phyloP scores from a whole-genome alignment of 768 basidiomycete species.

The Termitomyces eurrhizus region DNA sequence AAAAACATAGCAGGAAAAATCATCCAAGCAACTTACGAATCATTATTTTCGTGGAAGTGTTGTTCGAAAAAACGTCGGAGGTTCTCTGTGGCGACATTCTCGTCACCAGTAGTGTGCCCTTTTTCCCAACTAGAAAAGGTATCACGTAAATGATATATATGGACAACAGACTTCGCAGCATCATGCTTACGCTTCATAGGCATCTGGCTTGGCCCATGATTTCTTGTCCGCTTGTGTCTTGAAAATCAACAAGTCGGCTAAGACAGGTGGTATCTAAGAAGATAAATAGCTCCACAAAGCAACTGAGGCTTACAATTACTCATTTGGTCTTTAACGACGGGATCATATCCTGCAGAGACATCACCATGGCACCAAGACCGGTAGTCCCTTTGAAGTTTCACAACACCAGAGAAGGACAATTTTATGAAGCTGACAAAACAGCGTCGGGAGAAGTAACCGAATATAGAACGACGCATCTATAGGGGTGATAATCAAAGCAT shows the following conservation, averaged over 20 bases:
- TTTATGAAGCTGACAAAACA: slow-evolving; percentile 74
- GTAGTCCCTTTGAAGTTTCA: slow-evolving; percentile 64
- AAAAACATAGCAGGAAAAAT: not conserved
- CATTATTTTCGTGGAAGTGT: slow-evolving; percentile 73
- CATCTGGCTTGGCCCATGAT: slow-evolving; percentile 57
- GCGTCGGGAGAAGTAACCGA: slow-evolving; percentile 78
- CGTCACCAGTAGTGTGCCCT: slow-evolving; percentile 62
- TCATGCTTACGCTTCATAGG: slow-evolving; percentile 53
- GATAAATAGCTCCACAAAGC: not conserved
- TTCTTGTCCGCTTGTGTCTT: slow-evolving; percentile 65
- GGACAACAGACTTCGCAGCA: not conserved
- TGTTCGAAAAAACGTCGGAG: slow-evolving; percentile 82
- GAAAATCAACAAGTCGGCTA: slow-evolving; percentile 50
- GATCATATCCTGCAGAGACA: slow-evolving; percentile 42
- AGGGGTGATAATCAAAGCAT: not conserved
- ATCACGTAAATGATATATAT: slow-evolving; percentile 2
- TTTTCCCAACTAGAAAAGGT: slow-evolving; percentile 56
- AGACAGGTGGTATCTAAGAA: not conserved
- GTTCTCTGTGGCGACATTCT: slow-evolving; percentile 63
- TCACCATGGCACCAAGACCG: slow-evolving; percentile 57
- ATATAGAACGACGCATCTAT: slow-evolving; percentile 71
- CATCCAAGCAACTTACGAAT: slow-evolving; percentile 53
- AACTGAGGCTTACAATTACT: slow-evolving; percentile 33
- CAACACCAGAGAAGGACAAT: slow-evolving; percentile 70
- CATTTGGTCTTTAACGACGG: slow-evolving; percentile 49